Evolutionary conservation across 1,284 basidiomycete genomes (phyloP), one percentile per base, ranked within the genome.

Genomic region (Ceratobasidium theobromae): DNA sequence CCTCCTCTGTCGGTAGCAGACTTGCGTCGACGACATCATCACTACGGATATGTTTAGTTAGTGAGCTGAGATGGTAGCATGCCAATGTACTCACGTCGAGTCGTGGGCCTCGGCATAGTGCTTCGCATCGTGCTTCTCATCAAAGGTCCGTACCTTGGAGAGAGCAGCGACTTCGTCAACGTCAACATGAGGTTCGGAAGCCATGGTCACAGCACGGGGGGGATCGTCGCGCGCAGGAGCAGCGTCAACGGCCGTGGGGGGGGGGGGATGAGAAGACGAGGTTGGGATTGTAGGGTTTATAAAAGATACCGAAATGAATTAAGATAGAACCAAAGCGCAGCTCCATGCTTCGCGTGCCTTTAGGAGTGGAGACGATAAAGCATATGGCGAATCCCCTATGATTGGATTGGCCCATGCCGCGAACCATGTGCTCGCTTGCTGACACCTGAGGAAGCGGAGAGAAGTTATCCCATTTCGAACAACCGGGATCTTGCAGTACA

Each of bases 1-100:
- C 89, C 73, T 91, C 84, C 28, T 84, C 83, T 1, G 88, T 88
- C 2, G 90, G 90, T 68, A 86, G 46, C n/a, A 62, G 48, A 21
- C 33, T 51, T 11, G 46, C 32, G 33, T 62, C 58, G 32, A 62
- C 46, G 46, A 62, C 58, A 1, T 62, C 58, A 21, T 23, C 33
- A 16, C 46, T 51, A 33, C 14, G n/a, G n/a, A n/a, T n/a, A 51
- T 51, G 21, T 25, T 12, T 14, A 11, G 43, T 62, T 30, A 62
- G 46, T 51, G 33, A 30, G 14, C 9, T 23, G 21, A 51, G 3
- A 16, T 27, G 48, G n/a, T 4, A 38, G 23, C 18, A 51, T 30
- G 9, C 16, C 14, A 3, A 25, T n/a, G 12, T 1, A 51, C 58
- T 40, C 25, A 62, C 58, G 46, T 30, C 11, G 58, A 62, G 32